Evolutionary conservation across 2,329 filamentous ascomycete genomes (phyloP).

Genomic region (Diaporthe sp.): DNA sequence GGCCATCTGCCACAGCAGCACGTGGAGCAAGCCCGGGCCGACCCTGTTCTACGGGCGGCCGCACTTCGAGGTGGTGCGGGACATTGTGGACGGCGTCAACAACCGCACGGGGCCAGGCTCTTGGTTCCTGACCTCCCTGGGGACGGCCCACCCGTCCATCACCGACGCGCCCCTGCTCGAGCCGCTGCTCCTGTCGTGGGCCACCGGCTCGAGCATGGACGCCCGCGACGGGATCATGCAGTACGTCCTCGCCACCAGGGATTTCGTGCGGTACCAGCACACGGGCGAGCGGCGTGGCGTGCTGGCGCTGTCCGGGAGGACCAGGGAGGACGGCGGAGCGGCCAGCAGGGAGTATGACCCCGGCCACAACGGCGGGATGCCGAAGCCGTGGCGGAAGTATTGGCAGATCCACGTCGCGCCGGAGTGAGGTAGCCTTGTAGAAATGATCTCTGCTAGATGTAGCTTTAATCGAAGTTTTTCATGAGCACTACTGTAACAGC

Average conservation of each 20-base stretch:
- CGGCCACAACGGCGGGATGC: constrained; percentile 27
- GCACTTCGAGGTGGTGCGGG: constrained; percentile 74
- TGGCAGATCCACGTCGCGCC: constrained; percentile 40
- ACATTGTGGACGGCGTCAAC: constrained; percentile 64
- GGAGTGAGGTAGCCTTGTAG: not conserved
- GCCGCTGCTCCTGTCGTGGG: constrained; percentile 71
- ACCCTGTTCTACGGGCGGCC: constrained; percentile 73
- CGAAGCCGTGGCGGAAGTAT: constrained; percentile 34
- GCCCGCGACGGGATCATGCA: constrained; percentile 68
- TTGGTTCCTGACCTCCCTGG: constrained; percentile 69
- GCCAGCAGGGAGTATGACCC: constrained; percentile 38
- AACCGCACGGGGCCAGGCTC: constrained; percentile 46
- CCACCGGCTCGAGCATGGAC: constrained; percentile 72
- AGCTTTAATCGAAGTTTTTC: not conserved
- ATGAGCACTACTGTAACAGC: not conserved
- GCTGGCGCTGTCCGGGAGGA: constrained; percentile 24
- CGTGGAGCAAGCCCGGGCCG: constrained; percentile 69
- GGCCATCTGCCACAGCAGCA: constrained; percentile 73
- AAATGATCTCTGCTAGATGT: not conserved
- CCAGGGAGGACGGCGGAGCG: constrained; percentile 11
- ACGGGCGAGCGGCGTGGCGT: constrained; percentile 29
- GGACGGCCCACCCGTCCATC: constrained; percentile 72
- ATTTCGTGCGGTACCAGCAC: constrained; percentile 56
- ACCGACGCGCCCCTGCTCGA: constrained; percentile 77
- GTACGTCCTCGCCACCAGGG: constrained; percentile 71